These are phyloP conservation scores for Graphilbum fragrans DNA, from an alignment of 2,329 filamentous ascomycete species.

Conservation along the genomic window DNA sequence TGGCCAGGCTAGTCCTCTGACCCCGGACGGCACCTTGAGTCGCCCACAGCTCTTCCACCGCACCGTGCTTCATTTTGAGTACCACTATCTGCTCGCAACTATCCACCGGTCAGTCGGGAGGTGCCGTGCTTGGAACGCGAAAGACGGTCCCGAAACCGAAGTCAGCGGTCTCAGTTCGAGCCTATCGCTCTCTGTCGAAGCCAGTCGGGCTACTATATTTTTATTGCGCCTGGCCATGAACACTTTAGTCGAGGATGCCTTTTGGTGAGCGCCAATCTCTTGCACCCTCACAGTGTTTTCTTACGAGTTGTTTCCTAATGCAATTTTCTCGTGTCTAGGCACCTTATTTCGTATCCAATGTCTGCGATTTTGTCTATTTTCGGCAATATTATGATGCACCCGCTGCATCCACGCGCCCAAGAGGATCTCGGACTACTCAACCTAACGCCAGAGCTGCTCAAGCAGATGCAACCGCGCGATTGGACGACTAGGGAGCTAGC, in stretches of 20 bases:
- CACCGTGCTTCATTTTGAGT: conserved; percentile 28
- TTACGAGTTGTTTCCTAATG: too few species aligned
- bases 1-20: conserved; percentile 8
- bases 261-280: conserved; percentile 27
- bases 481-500: conserved; percentile 4
- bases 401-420: conserved; percentile 26
- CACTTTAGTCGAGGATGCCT: conserved; percentile 30
- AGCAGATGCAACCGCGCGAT: conserved; percentile 17
- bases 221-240: conserved; percentile 31
- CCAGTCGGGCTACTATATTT: conserved; percentile 40
- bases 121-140: conserved; percentile 27
- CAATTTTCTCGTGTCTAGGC: conserved; percentile 21
- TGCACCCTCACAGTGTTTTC: neutral
- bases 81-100: conserved; percentile 39
- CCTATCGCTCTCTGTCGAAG: conserved; percentile 38
- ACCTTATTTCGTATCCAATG: conserved; percentile 44
- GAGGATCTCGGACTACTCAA: conserved; percentile 34
- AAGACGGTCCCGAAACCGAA: conserved; percentile 12
- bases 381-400: conserved; percentile 38
- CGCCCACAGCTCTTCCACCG: conserved; percentile 11
- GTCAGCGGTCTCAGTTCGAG: conserved; percentile 27
- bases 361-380: conserved; percentile 41
- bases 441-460: conserved; percentile 28
- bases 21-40: neutral
- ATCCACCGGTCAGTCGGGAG: conserved; percentile 43